These are phyloP conservation scores for Coniochaeta prunicola DNA, from an alignment of 2,329 filamentous ascomycete species.

Conservation along the genomic window DNA sequence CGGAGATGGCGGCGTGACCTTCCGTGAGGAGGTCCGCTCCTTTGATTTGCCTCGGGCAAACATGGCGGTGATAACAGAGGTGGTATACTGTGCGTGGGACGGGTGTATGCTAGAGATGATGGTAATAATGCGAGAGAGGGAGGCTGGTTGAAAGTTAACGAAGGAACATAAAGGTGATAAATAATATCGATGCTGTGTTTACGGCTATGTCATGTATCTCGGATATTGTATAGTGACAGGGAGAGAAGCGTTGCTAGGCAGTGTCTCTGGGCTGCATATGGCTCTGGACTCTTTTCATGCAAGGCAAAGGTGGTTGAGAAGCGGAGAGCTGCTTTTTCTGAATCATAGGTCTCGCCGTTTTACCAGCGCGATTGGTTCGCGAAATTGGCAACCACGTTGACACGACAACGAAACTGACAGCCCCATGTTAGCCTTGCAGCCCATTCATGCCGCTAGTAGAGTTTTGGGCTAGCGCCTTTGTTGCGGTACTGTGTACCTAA, in stretches of 20 bases:
- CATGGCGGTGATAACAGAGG: conserved; percentile 14
- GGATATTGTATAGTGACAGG: not conserved
- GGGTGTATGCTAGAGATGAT: not conserved
- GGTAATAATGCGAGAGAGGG: not conserved
- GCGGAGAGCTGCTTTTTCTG: not conserved
- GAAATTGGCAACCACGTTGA: not conserved
- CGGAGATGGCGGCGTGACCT: conserved; percentile 53
- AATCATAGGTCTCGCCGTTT: not conserved
- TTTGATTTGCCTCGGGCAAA: conserved; percentile 23
- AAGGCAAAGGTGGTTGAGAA: not conserved
- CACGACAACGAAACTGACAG: conserved; percentile 2
- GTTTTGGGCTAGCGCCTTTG: not conserved
- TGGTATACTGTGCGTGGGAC: not conserved
- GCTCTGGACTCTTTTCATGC: too few species aligned
- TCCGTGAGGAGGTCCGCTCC: conserved; percentile 32
- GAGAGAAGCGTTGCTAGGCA: not conserved
- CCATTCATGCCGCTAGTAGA: not conserved
- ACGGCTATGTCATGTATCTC: not conserved
- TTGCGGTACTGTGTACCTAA: too few species aligned
- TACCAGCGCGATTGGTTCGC: not conserved
- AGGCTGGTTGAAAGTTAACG: not conserved
- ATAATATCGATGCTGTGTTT: not conserved
- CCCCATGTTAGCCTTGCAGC: not conserved
- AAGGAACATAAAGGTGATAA: not conserved
- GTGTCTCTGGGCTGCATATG: not conserved